Evolutionary conservation across 331 rosid genomes (phyloP), one percentile per base, ranked within the genome.

Genomic region (Telfairia occidentalis): DNA sequence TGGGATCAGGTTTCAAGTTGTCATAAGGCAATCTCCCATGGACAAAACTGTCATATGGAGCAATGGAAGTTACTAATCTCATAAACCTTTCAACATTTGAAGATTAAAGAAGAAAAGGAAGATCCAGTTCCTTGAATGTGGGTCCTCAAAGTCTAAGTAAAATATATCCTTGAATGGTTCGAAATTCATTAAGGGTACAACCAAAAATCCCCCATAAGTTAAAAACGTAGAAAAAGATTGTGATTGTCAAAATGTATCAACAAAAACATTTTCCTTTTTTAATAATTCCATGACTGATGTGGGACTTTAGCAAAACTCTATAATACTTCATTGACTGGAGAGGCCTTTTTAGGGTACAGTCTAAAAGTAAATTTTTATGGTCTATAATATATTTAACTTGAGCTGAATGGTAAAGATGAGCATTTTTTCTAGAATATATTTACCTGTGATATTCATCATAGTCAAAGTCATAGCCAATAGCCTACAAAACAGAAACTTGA

Each of bases 11-110:
- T 70, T 87, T 92, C 8, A 90, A 9, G 82, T 89, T 90, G 76
- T 90, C 97, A 78, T 92, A 92, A 40, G 98, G 97, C 67, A 92
- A 70, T 84, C 88, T 92, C 29, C 98, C 98, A 87, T 92, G 97
- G 79, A 92, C 93, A 84, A 80, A 92, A 55, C 96, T 90, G 86
- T 55, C 28, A 26, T 34, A 78, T 0, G 7, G 11, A 16, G 3
- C 0, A 50, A 50, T 50, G 57, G 57, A 50, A 5, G 57, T 5
- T 50, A n/a, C n/a, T 50, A 50, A 3, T 50, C 26, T 50, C 57
- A 18, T 18, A n/a, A 1, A 18, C 23, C n/a, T 0, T n/a, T 50
- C 9, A 15, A 78, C 9, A 29, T 18, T 10, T 61, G 28, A 26
- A n/a, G n/a, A 46, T 4, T 15, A 42, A 59, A 48, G 40, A 40